Evolutionary conservation across 1,284 basidiomycete genomes (phyloP), one percentile per base, ranked within the genome.

Genomic region (Anthracocystis walkeri): DNA sequence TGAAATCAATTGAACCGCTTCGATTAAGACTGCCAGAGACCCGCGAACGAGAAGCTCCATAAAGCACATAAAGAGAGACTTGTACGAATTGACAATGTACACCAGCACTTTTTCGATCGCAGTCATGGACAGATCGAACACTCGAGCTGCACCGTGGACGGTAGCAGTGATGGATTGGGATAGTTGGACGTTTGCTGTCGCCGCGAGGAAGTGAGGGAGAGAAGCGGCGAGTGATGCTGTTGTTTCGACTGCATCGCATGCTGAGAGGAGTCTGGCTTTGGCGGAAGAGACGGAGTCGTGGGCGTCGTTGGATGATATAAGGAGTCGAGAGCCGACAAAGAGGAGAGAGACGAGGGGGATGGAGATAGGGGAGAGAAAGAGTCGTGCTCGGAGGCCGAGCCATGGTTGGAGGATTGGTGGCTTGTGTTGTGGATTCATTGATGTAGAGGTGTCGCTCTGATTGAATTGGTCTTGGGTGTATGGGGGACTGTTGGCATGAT

Each of bases 81-180:
- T 91, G 85, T 97, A 99, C 58, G 92, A 90, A 86, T 95, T 92
- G 78, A 97, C 90, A 65, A 97, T 89, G 86, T 97, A 98, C 77
- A 58, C 42, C 2, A 83, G 57, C 3, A 77, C 40, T 27, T 74
- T 66, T 51, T 82, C 76, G 23, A 77, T 68, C 2, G 73, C 73
- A 0, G 48, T 54, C 27, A 79, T 65, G 33, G 69, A 66, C 2
- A 84, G 53, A 12, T 66, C 51, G 3, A 81, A 57, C 1, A 79
- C 77, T 42, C 58, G 78, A 3, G 91, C 87, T 18, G 93, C 90
- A 14, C 89, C 93, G 56, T 91, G 88, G 82, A 96, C 90, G 0
- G 91, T 90, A 0, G 89, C 91, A 76, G 94, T 93, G 55, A 93
- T 90, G 0, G 92, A 90, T 71, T 91, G 89, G 0, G 90, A 88